Base-by-base conservation (phyloP, 148 eudicot species). In the Amaranthus cruentus region DNA sequence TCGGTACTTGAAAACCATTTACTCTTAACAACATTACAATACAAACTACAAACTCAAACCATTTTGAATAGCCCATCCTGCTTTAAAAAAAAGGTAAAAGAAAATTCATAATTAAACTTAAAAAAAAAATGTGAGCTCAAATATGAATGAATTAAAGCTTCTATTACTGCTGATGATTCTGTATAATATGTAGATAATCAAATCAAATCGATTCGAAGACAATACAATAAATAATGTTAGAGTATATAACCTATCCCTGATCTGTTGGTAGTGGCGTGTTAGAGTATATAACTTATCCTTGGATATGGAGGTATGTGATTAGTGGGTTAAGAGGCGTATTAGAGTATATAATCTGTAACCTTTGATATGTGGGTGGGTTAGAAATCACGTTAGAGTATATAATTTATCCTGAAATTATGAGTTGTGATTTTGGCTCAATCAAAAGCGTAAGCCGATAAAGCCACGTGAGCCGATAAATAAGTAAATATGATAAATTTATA, bases 1-100 rank as follows among this genome's bases (percentile, higher is more conserved):
- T 92, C 42, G 80, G 81, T 69, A 87, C 95, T 78, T 69, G 59
- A 68, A 79, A 77, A 51, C 88, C 82, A 70, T 88, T 79, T 70
- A 84, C 71, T 85, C 67, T 77, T 73, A 80, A 14, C 69, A 83
- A 66, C 62, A 83, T 65, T 49, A 88, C 54, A 21, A 81, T 48
- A 68, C 76, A 82, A 47, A 74, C 81, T 55, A 85, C 21, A 14
- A 77, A 46, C 73, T 46, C 69, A 14, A 84, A 47, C 88, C 85
- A 86, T 78, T 78, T 78, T 54, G 76, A 59, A 42, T 28, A 76
- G 55, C 6, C 66, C 87, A 79, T 88, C 73, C 82, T 85, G 83
- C 62, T 62, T 51, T 28, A 38, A 55, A 13, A 51, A 61, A 62
- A 50, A 43, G 43, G 21, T 14, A 44, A 49, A 65, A 56, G 43